phyloP scores from a whole-genome alignment of 2,329 filamentous ascomycete genomes.

The Thermomyces lanuginosus region DNA sequence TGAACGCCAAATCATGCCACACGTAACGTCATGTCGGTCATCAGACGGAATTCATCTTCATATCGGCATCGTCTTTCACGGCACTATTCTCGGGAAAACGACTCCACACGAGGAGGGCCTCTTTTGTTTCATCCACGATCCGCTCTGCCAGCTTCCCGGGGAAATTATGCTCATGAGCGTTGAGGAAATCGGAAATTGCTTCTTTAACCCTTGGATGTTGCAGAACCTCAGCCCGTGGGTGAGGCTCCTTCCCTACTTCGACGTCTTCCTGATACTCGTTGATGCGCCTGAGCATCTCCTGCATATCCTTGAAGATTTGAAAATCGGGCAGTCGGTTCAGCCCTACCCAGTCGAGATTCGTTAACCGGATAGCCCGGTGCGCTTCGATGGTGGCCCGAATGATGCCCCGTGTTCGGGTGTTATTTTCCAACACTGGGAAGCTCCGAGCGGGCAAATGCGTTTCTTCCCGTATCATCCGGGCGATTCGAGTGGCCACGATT shows the following conservation, averaged over 20 bases:
- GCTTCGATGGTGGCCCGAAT: conserved; percentile 11
- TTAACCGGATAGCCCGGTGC: conserved; percentile 8
- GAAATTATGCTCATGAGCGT: too few relatives aligned
- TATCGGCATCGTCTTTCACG: too few relatives aligned
- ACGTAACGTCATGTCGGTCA: too few relatives aligned
- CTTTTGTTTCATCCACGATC: too few relatives aligned
- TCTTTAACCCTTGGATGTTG: too few relatives aligned
- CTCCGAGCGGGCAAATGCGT: conserved; percentile 6
- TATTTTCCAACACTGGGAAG: conserved; percentile 6
- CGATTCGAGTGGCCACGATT: conserved; percentile 13
- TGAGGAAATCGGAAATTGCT: too few relatives aligned
- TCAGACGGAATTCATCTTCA: too few relatives aligned
- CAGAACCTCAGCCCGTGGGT: too few relatives aligned
- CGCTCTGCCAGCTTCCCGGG: too few relatives aligned
- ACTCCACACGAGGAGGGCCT: too few relatives aligned
- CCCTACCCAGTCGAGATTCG: conserved; percentile 11
- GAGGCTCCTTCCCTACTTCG: conserved; percentile 3
- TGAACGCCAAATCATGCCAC: too few relatives aligned
- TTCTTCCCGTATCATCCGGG: conserved; percentile 11
- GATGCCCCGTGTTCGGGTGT: conserved; percentile 8
- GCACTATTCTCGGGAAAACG: too few relatives aligned
- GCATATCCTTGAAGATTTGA: conserved; percentile 11
- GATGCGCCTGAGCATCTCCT: conserved; percentile 8
- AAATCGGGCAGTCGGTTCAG: conserved; percentile 10
- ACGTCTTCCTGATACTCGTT: conserved; percentile 7